Base-by-base conservation (phyloP, 2,329 filamentous ascomycete species). In the Pseudodiploospora longispora region DNA sequence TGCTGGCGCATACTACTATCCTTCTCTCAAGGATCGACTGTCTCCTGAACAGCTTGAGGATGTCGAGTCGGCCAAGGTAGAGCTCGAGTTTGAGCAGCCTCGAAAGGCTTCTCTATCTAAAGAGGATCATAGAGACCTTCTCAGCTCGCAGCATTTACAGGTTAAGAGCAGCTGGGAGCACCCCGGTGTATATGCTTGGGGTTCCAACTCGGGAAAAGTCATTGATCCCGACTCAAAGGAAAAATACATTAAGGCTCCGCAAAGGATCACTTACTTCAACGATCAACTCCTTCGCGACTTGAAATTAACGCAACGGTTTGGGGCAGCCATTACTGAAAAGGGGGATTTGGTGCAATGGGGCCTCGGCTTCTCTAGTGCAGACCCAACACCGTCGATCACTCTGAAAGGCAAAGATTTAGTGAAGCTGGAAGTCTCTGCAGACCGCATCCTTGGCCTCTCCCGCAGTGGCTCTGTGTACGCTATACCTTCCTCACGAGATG, bases 271-370 rank as follows among this genome's bases (percentile, higher is more conserved):
- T 0, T 93, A 83, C 63, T 97, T 98, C 57, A 82, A 97, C 57
- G 85, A 84, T 30, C 79, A 87, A 63, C 64, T 96, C 10, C 70
- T 98, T 36, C 77, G 91, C 40, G 93, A 96, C 59, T 71, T 97
- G 50, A 95, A 95, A 67, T 68, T 97, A 40, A 87, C 89, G 47
- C 75, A 80, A 43, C 78, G 80, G 35, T 90, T 94, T 59, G 93
- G 87, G 6, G 91, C 82, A 4, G 93, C 93, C 7, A 83, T 97
- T 35, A 84, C 83, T 4, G 90, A 96, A 60, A 82, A 83, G 50
- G 93, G 93, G 4, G 85, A 97, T 60, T 64, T 98, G 37, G 72
- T 96, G 9, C 90, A 97, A 67, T 98, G 93, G 93, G 93, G 93
- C 2, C 74, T 74, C 4, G 87, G 75, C 4, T 96, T 84, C 60